These are phyloP conservation scores for Chenopodium berlandieri DNA, from an alignment of 148 eudicot genomes.

Conservation along the genomic window DNA sequence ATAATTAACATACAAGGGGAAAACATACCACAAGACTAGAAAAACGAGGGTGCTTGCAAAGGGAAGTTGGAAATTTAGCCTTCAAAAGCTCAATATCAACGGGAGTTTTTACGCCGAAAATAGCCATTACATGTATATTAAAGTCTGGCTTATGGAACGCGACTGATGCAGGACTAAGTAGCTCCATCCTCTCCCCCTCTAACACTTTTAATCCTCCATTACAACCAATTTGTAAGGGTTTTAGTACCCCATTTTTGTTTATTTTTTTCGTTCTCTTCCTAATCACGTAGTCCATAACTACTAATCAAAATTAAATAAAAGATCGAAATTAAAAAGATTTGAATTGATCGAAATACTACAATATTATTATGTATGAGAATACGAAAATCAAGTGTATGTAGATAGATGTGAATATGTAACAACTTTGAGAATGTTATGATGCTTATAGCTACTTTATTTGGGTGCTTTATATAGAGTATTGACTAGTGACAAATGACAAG, in stretches of 20 bases:
- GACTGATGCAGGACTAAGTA: constrained; percentile 45
- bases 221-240: not conserved
- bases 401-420: no score
- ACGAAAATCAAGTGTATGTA: no score
- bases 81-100: constrained; percentile 25
- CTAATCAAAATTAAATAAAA: not conserved
- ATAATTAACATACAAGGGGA: no score
- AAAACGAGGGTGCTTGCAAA: constrained; percentile 48
- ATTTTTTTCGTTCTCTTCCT: not conserved
- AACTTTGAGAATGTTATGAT: no score
- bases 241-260: not conserved
- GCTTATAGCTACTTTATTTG: not conserved
- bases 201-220: not conserved
- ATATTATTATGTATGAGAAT: no score
- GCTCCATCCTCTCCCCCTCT: constrained; percentile 33
- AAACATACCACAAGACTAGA: constrained; percentile 36
- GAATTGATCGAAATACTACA: no score
- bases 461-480: not conserved
- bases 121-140: constrained; percentile 36
- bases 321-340: not conserved
- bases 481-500: no score
- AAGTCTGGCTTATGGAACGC: constrained; percentile 35
- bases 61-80: constrained; percentile 37
- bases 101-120: constrained; percentile 27
- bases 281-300: constrained; percentile 4